Conservation (phyloP, 129 eudicot species). For the Erigeron canadensis region DNA sequence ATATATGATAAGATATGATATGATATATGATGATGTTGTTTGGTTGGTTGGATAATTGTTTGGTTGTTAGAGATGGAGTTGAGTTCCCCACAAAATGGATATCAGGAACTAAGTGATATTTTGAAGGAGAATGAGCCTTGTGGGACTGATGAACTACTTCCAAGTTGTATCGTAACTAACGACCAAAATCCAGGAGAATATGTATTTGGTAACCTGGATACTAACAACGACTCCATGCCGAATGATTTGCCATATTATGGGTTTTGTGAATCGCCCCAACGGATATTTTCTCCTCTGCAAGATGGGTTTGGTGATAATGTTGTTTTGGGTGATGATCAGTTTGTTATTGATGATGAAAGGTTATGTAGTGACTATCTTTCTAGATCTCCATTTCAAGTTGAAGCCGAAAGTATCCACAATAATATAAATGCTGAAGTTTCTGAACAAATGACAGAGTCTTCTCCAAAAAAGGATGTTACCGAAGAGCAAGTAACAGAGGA, state of each 20-base stretch:
- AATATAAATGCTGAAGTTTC: conserved; percentile 5
- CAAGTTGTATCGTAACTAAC: neutral
- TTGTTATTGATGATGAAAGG: conserved; percentile 14
- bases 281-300: conserved; percentile 10
- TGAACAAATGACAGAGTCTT: neutral
- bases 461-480: neutral
- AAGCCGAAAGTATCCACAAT: conserved; percentile 4
- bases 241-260: neutral
- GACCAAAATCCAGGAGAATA: neutral
- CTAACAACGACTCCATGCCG: neutral
- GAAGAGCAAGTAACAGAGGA: conserved; percentile 6
- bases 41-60: neutral
- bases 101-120: conserved; percentile 4
- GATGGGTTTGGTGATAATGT: neutral
- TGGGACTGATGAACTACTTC: conserved; percentile 10
- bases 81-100: conserved; percentile 3
- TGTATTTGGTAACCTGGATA: neutral
- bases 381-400: conserved; percentile 8
- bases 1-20: too few relatives aligned
- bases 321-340: conserved; percentile 4
- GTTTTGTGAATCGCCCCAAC: conserved; percentile 5
- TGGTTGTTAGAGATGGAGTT: conserved; percentile 16
- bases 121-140: conserved; percentile 17
- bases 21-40: neutral
- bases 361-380: conserved; percentile 6